phyloP scores from a whole-genome alignment of 2,329 filamentous ascomycete genomes.

The Pseudopyrenochaeta lycopersici region DNA sequence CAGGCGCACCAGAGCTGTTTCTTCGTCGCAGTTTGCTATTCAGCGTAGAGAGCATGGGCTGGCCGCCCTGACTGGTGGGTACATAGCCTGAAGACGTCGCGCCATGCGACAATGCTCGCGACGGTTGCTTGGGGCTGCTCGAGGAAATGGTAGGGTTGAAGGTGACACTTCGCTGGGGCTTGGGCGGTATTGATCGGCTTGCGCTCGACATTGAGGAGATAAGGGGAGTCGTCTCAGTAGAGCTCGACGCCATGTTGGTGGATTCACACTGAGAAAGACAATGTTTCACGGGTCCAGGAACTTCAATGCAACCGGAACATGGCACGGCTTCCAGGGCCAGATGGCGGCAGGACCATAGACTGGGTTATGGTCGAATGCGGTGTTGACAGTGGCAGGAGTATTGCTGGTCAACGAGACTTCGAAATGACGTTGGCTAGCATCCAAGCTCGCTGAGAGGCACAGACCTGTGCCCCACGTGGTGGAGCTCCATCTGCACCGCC shows the following conservation, averaged over 20 bases:
- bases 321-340: slow-evolving; percentile 9
- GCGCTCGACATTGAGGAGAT: slow-evolving; percentile 47
- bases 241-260: slow-evolving; percentile 43
- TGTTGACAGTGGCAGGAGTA: slow-evolving; percentile 15
- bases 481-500: slow-evolving; percentile 5
- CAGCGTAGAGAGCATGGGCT: slow-evolving; percentile 71
- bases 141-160: slow-evolving; percentile 73
- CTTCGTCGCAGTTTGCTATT: slow-evolving; percentile 88
- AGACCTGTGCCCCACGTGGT: slow-evolving; percentile 1
- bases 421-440: slow-evolving; percentile 21
- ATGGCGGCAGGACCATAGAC: slow-evolving; percentile 18
- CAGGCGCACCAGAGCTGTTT: slow-evolving; percentile 78
- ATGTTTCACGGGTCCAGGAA: not conserved
- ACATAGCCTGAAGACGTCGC: slow-evolving; percentile 37
- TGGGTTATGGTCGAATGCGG: slow-evolving; percentile 16
- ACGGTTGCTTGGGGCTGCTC: slow-evolving; percentile 51
- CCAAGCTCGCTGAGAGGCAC: slow-evolving; percentile 7
- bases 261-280: not conserved
- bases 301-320: slow-evolving; percentile 2
- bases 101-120: slow-evolving; percentile 39
- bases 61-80: slow-evolving; percentile 49
- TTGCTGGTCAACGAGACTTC: slow-evolving; percentile 21
- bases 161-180: slow-evolving; percentile 72
- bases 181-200: slow-evolving; percentile 34
- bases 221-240: slow-evolving; percentile 49